Base-by-base conservation (phyloP, 2,329 filamentous ascomycete species). In the Verticillium klebahnii region DNA sequence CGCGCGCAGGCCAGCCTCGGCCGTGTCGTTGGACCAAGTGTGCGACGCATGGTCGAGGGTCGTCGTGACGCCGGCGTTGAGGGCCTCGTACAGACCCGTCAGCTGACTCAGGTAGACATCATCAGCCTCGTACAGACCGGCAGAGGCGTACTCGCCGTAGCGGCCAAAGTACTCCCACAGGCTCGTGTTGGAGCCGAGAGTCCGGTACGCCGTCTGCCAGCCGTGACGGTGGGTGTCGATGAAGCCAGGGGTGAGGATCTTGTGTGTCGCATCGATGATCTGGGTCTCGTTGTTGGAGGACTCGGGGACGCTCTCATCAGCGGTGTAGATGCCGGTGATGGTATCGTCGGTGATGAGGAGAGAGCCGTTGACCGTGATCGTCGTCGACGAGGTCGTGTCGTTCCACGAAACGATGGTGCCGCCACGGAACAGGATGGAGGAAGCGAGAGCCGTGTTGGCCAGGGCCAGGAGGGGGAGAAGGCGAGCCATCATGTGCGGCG, bases 141-240 rank as follows among this genome's bases (percentile, higher is more conserved):
- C 68, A 5, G 74, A 65, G 0, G 70, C 71, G 8, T 66, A 74
- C 56, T 75, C 72, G 37, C 74, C 72, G 60, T 77, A 80, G 9
- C 76, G 75, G 37, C 60, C 59, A 40, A 84, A 75, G 68, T 84
- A 85, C 56, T 82, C 75, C 5, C 76, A 70, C 17, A 85, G 69
- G 0, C 75, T 81, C 0, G 79, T 80, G 66, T 86, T 84, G 8
- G 82, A 79, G 1, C 65, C 79, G 1, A 86, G 66, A 0, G 83
- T 85, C 66, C 82, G 83, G 66, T 80, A 78, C 11, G 75, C 80
- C 0, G 84, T 85, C 67, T 86, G 82, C 84, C 83, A 85, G 0
- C 78, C 76, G 63, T 85, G 82, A 1, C 79, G 78, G 65, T 86
- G 84, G 0, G 82, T 85, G 69, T 86, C 81, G 62, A 86, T 74